Conservation (phyloP, 305 asterid genomes). For the Fraxinus albicans region DNA sequence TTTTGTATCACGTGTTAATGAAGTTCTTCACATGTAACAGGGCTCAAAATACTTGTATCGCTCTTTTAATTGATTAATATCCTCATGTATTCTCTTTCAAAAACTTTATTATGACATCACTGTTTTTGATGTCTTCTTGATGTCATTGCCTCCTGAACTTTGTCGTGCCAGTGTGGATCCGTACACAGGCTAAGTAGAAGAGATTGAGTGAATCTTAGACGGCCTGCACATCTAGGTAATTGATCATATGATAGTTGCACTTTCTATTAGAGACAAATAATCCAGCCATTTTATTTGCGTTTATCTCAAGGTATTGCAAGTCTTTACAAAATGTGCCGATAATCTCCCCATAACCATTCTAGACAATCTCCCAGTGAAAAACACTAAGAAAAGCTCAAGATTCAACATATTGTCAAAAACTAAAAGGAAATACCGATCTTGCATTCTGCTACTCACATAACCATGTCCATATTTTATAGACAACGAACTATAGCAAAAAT, state of each 20-base stretch:
- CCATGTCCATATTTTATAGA: neutral
- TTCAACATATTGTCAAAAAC: neutral
- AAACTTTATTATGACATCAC: neutral
- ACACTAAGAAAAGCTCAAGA: neutral
- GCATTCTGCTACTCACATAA: neutral
- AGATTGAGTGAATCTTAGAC: neutral
- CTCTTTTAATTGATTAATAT: neutral
- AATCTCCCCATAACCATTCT: neutral
- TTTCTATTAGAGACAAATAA: neutral
- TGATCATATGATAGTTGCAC: neutral
- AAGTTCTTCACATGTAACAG: neutral
- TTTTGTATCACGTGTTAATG: neutral
- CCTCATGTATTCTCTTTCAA: neutral
- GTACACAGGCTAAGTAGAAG: neutral
- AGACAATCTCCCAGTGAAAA: neutral
- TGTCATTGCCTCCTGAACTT: neutral
- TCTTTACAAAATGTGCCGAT: neutral
- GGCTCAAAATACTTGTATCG: neutral
- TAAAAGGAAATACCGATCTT: neutral
- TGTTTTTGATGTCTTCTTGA: neutral
- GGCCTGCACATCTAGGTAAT: neutral
- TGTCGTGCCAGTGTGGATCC: neutral
- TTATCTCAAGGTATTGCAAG: neutral
- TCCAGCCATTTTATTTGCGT: neutral
- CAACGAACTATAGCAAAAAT: neutral